Conservation (phyloP, 345 rosid genomes). For the Aegle marmelos region DNA sequence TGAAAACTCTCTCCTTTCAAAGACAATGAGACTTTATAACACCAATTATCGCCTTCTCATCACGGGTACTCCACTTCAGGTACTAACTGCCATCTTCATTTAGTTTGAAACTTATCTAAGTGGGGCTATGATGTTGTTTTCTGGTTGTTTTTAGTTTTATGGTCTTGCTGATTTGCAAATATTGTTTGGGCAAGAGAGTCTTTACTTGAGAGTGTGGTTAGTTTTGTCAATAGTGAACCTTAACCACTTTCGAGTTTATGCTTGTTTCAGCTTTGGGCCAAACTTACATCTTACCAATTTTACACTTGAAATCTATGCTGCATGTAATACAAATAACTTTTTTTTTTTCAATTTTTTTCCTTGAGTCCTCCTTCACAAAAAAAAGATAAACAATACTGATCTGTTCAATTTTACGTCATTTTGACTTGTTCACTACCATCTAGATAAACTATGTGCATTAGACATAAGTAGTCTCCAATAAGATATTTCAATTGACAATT, state of each 20-base stretch:
- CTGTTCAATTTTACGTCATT: not conserved
- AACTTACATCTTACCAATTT: not conserved
- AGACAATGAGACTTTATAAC: slow-evolving; percentile 86
- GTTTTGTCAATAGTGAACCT: not conserved
- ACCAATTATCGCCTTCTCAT: slow-evolving; percentile 94
- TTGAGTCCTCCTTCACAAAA: not conserved
- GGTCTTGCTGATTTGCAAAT: not conserved
- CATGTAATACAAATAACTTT: not conserved
- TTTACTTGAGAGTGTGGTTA: not conserved
- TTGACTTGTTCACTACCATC: not conserved
- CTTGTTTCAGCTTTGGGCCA: not conserved
- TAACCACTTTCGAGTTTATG: not conserved
- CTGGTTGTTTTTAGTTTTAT: not conserved
- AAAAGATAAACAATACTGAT: not conserved
- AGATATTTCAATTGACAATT: not conserved
- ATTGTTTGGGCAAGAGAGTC: not conserved
- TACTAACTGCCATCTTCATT: slow-evolving; percentile 20
- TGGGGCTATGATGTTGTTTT: not conserved
- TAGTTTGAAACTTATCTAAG: not conserved
- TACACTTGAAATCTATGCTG: not conserved
- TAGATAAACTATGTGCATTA: not conserved
- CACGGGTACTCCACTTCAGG: slow-evolving; percentile 99
- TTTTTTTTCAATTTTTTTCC: too few relatives aligned
- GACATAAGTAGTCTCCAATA: not conserved
- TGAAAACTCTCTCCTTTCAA: slow-evolving; percentile 93